Evolutionary conservation across 1,284 basidiomycete genomes (phyloP).

Genomic region (Apiotrichum porosum): DNA sequence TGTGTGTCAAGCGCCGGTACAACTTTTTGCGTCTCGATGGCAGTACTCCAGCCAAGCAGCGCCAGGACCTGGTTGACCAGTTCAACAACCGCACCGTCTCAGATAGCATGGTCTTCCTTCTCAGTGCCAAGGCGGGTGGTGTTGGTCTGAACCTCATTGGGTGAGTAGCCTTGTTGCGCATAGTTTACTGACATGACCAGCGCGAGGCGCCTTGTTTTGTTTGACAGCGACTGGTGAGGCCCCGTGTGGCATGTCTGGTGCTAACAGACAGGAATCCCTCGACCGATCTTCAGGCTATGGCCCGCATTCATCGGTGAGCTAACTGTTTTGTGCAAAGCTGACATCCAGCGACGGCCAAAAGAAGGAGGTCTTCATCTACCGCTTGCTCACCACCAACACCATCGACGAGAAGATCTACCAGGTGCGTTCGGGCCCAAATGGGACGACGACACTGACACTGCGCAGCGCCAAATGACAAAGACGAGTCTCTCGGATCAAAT

Average conservation of each 20-base stretch:
- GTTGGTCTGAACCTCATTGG: slow-evolving; percentile 88
- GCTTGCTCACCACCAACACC: slow-evolving; percentile 63
- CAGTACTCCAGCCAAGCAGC: slow-evolving; percentile 69
- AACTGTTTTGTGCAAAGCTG: neutral
- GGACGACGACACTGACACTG: no score
- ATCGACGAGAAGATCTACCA: slow-evolving; percentile 53
- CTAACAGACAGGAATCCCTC: slow-evolving; percentile 43
- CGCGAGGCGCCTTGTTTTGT: slow-evolving; percentile 70
- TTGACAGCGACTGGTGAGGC: slow-evolving; percentile 83
- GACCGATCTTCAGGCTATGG: slow-evolving; percentile 91
- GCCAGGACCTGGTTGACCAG: slow-evolving; percentile 56
- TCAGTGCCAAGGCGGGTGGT: slow-evolving; percentile 94
- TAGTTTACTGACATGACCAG: slow-evolving; percentile 37
- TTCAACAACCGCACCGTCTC: slow-evolving; percentile 39
- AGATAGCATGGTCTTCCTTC: slow-evolving; percentile 67
- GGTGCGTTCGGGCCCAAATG: slow-evolving; percentile 22
- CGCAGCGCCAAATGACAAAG: slow-evolving; percentile 88
- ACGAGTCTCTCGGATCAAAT: slow-evolving; percentile 64
- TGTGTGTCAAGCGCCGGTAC: slow-evolving; percentile 71
- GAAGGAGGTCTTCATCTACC: slow-evolving; percentile 85
- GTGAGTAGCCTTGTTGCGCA: slow-evolving; percentile 12
- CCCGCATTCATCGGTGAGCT: slow-evolving; percentile 81
- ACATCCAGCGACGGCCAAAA: slow-evolving; percentile 82
- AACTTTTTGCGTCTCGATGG: slow-evolving; percentile 84
- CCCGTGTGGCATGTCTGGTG: neutral